Percentiles rank a stretch among this genome's conserved stretches.
Conservation (phyloP, 2,329 filamentous ascomycete species). For the Fusarium goolgardi region DNA sequence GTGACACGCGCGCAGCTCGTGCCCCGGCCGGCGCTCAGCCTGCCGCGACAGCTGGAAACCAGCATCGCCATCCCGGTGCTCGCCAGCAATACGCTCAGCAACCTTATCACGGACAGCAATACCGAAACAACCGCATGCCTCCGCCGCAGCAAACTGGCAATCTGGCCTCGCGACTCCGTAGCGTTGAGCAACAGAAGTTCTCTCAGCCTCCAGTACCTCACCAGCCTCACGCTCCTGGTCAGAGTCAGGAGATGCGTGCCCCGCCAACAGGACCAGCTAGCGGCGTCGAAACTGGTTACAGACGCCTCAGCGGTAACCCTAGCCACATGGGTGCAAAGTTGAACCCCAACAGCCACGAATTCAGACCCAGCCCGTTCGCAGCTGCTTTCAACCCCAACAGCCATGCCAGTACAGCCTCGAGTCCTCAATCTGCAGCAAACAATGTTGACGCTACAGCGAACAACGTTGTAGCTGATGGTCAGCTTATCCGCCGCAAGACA, state of each 20-base stretch:
- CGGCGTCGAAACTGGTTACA: constrained; percentile 63
- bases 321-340: constrained; percentile 66
- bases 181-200: constrained; percentile 64
- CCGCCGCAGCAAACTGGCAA: constrained; percentile 57
- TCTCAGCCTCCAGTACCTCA: constrained; percentile 57
- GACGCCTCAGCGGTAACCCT: constrained; percentile 64
- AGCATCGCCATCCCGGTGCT: constrained; percentile 60
- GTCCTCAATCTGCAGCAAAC: constrained; percentile 73
- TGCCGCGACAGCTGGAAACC: constrained; percentile 43
- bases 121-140: constrained; percentile 61
- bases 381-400: constrained; percentile 81
- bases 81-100: constrained; percentile 63
- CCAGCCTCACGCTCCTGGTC: constrained; percentile 63
- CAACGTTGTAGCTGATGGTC: constrained; percentile 48
- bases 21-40: constrained; percentile 51
- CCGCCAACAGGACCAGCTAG: constrained; percentile 80
- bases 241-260: constrained; percentile 74
- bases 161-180: constrained; percentile 63
- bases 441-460: constrained; percentile 53
- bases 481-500: constrained; percentile 76
- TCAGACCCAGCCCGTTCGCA: constrained; percentile 86
- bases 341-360: constrained; percentile 78
- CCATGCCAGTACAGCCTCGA: constrained; percentile 75
- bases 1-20: constrained; percentile 50
- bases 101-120: constrained; percentile 60